A percentile compares a stretch with the other conserved stretches of the same genome.
These are phyloP conservation scores for Picochlorum sp. DNA, from an alignment of 139 green algal species.

Conservation along the genomic window DNA sequence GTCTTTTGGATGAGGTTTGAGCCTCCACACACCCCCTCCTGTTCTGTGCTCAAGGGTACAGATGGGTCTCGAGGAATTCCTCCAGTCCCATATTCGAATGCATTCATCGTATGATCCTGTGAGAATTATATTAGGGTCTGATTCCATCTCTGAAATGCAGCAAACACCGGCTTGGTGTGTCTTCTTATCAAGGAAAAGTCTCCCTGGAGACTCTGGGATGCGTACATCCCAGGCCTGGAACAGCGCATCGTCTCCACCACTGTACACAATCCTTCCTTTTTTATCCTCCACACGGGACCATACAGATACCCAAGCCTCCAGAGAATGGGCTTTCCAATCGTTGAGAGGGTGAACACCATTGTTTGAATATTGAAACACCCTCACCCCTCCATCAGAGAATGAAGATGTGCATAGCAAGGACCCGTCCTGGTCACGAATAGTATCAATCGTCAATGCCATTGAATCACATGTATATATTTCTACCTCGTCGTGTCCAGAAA, in stretches of 20 bases:
- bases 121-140: slow-evolving; percentile 38
- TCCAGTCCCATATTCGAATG: slow-evolving; percentile 70
- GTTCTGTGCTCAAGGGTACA: slow-evolving; percentile 20
- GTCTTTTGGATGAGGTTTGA: slow-evolving; percentile 62
- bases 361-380: background rate
- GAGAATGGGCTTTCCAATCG: slow-evolving; percentile 43
- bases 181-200: slow-evolving; percentile 13
- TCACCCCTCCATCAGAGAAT: slow-evolving; percentile 1
- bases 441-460: slow-evolving; percentile 12
- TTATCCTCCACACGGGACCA: slow-evolving; percentile 22
- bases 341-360: slow-evolving; percentile 12
- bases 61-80: slow-evolving; percentile 28
- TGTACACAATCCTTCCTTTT: slow-evolving; percentile 37
- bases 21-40: slow-evolving; percentile 76
- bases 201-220: background rate
- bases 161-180: slow-evolving; percentile 74
- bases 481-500: background rate
- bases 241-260: slow-evolving; percentile 54
- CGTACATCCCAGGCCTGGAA: slow-evolving; percentile 53
- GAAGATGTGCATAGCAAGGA: slow-evolving; percentile 4
- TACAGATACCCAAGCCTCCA: slow-evolving; percentile 54
- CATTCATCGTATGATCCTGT: slow-evolving; percentile 86
- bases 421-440: background rate
- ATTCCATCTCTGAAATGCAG: slow-evolving; percentile 51
- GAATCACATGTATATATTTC: background rate